Base-by-base conservation (phyloP, 116 monocot species). In the Cymodocea nodosa region DNA sequence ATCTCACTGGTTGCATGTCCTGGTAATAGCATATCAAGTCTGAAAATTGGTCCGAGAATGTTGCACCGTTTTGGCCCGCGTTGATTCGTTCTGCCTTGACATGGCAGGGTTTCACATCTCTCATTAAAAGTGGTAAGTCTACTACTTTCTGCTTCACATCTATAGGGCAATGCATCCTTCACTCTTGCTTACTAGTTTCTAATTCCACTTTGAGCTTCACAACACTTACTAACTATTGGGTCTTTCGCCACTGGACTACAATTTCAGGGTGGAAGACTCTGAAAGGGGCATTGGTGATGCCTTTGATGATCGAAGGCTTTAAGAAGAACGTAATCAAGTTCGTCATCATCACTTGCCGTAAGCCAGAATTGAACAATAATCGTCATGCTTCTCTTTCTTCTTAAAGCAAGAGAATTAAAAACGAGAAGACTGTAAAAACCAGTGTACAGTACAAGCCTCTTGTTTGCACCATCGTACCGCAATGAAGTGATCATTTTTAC, bases 251-350 rank as follows among this genome's bases (percentile, higher is more conserved):
- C 3, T 30, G 30, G 30, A 30, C 30, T 30, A 30, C 30, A 30
- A 30, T 30, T 81, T 81, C 60, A 85, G 85, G 85, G 20, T 85
- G 81, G 85, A 85, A 81, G 60, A 76, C 78, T 9, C 72, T 85
- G 40, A 85, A 59, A 66, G 81, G 81, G 15, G 81, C 85, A n/a
- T 70, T 81, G 0, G 85, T 60, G 19, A 81, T 85, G 81, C 81
- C 78, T 64, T 69, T 78, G 73, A 78, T 85, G 81, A 81, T 85
- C 9, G 63, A 85, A 56, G 85, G 85, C 2, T 85, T 70, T 73
- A 78, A 78, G 17, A 85, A 78, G 66, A 56, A 78, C 10, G 56
- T 85, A 35, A 85, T 85, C 57, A 81, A 78, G 56, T 85, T 78
- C 35, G 76, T 72, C 51, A 44, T 81, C 65, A 81, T 85, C 24